Percentiles rank a stretch among this genome's conserved stretches.
Conservation (phyloP, 495 filamentous ascomycete species). For the Penicillium steckii region DNA sequence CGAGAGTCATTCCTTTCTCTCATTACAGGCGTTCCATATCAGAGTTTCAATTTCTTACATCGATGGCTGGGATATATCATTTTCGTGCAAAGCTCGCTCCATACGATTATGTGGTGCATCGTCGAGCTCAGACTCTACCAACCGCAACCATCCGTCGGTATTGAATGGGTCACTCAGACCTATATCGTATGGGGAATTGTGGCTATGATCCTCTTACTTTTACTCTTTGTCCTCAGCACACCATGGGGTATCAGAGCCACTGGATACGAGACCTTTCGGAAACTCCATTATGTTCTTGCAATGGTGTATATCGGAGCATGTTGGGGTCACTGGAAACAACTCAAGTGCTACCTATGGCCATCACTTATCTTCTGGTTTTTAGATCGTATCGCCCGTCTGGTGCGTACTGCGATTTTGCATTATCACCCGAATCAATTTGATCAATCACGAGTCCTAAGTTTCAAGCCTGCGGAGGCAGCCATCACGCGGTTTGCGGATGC, state of each 20-base stretch:
- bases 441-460: conserved; percentile 22
- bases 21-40: conserved; percentile 64
- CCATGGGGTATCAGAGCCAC: conserved; percentile 55
- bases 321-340: conserved; percentile 64
- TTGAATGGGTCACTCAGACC: conserved; percentile 47
- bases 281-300: conserved; percentile 61
- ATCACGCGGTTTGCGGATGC: conserved; percentile 47
- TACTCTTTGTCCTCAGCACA: conserved; percentile 55
- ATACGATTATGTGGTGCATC: conserved; percentile 66
- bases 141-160: conserved; percentile 57
- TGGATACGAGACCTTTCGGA: conserved; percentile 67
- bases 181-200: conserved; percentile 68
- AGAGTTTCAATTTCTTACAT: conserved; percentile 69
- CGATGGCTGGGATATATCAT: conserved; percentile 66
- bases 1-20: conserved; percentile 61
- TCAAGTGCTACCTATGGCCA: conserved; percentile 62
- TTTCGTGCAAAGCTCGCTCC: conserved; percentile 56
- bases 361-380: conserved; percentile 55
- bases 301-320: conserved; percentile 65
- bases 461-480: conserved; percentile 45
- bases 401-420: conserved; percentile 54
- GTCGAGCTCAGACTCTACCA: conserved; percentile 61
- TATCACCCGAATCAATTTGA: conserved; percentile 34
- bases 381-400: conserved; percentile 51
- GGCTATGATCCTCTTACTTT: conserved; percentile 55